These are phyloP conservation scores for Beta vulgaris DNA, from an alignment of 148 eudicot genomes.

Conservation along the genomic window DNA sequence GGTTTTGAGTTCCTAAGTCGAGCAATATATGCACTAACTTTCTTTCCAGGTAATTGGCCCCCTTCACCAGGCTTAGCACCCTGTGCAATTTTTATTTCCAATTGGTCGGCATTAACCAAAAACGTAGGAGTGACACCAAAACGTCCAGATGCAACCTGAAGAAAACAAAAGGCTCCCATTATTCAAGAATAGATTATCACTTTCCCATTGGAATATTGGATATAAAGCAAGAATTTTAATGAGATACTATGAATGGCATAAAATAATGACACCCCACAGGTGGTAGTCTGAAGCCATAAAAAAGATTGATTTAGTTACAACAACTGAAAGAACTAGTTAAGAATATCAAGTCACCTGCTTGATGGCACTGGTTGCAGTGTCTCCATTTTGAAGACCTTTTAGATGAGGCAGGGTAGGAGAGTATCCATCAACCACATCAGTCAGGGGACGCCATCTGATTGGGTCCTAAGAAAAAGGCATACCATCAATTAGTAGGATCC, in stretches of 20 bases:
- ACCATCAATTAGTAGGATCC: slow-evolving; percentile 1
- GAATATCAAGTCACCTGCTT: slow-evolving; percentile 62
- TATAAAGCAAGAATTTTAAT: not conserved
- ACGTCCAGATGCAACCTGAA: slow-evolving; percentile 99
- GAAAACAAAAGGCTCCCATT: slow-evolving; percentile 16
- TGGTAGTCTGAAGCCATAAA: not conserved
- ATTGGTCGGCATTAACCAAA: slow-evolving; percentile 95
- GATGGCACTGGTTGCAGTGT: slow-evolving; percentile 98
- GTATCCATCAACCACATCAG: slow-evolving; percentile 98
- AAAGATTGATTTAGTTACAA: not conserved
- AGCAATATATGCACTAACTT: slow-evolving; percentile 99
- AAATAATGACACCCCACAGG: not conserved
- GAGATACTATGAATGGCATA: not conserved
- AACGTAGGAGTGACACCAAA: slow-evolving; percentile 99
- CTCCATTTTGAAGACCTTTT: slow-evolving; percentile 99
- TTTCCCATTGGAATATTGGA: not conserved
- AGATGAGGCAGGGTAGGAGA: slow-evolving; percentile 96
- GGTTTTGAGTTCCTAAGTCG: slow-evolving; percentile 96
- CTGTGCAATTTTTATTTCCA: slow-evolving; percentile 97
- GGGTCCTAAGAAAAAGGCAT: slow-evolving; percentile 64
- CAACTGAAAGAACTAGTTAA: slow-evolving; percentile 12
- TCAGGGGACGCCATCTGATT: slow-evolving; percentile 88
- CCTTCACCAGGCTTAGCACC: slow-evolving; percentile 99
- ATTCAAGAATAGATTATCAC: slow-evolving; percentile 5
- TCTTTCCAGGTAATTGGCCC: slow-evolving; percentile 97